Conservation (phyloP, 345 rosid species). For the Moricandia moricandioides region DNA sequence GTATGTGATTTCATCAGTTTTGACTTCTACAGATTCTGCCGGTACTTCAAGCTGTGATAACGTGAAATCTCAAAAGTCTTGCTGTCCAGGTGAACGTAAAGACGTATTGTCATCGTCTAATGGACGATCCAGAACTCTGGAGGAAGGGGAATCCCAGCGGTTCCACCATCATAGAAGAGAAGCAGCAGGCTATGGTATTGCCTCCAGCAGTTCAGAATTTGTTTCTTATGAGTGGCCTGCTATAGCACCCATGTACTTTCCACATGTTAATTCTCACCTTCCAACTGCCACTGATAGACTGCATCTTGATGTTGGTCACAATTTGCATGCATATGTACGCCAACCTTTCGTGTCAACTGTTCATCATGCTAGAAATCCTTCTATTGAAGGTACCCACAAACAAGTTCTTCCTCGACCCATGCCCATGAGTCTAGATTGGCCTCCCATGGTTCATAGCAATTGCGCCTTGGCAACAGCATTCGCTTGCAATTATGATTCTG, state of each 20-base stretch:
- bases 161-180: slow-evolving; percentile 42
- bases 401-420: slow-evolving; percentile 65
- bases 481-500: slow-evolving; percentile 69
- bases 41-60: slow-evolving; percentile 37
- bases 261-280: slow-evolving; percentile 65
- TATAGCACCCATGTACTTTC: slow-evolving; percentile 66
- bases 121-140: slow-evolving; percentile 36
- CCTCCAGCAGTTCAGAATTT: slow-evolving; percentile 49
- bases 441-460: slow-evolving; percentile 80
- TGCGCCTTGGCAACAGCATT: slow-evolving; percentile 65
- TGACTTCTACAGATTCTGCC: slow-evolving; percentile 32
- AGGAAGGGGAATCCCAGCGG: slow-evolving; percentile 40
- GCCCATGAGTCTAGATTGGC: slow-evolving; percentile 96
- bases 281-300: slow-evolving; percentile 91
- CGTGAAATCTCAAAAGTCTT: slow-evolving; percentile 33
- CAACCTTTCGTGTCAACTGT: slow-evolving; percentile 73
- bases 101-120: slow-evolving; percentile 33
- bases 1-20: slow-evolving; percentile 31
- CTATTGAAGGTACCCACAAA: slow-evolving; percentile 62
- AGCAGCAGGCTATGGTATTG: slow-evolving; percentile 33
- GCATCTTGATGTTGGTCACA: slow-evolving; percentile 91
- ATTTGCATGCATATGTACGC: slow-evolving; percentile 68
- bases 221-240: slow-evolving; percentile 90
- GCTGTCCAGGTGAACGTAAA: slow-evolving; percentile 32
- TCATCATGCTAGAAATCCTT: slow-evolving; percentile 72